Conservation (phyloP, 1,139 yeast genomes). For the Yamadazyma triangularis region DNA sequence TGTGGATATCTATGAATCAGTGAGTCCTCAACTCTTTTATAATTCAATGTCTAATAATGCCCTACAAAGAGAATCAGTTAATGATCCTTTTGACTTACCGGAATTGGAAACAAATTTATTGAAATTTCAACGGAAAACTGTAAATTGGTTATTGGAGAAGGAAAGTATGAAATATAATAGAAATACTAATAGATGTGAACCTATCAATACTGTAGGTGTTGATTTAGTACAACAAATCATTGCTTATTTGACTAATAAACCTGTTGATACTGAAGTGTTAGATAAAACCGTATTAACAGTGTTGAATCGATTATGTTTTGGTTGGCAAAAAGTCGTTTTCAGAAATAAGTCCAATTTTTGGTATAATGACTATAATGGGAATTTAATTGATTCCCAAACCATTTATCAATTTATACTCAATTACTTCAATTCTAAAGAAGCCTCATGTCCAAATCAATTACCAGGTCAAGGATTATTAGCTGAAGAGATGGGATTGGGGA, state of each 20-base stretch:
- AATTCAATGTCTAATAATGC: constrained; percentile 32
- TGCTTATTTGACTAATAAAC: neutral
- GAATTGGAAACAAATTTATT: constrained; percentile 47
- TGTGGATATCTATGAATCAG: constrained; percentile 4
- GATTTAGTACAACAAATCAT: constrained; percentile 6
- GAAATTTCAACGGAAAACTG: constrained; percentile 58
- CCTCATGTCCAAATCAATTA: constrained; percentile 12
- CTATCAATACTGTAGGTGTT: constrained; percentile 13
- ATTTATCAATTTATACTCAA: constrained; percentile 23
- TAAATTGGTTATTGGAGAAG: constrained; percentile 57
- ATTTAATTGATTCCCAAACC: constrained; percentile 30
- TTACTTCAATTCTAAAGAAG: constrained; percentile 13
- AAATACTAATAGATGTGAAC: constrained; percentile 18
- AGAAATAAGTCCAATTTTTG: constrained; percentile 21
- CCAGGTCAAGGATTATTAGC: constrained; percentile 71
- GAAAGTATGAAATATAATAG: constrained; percentile 50
- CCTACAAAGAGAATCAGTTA: constrained; percentile 6
- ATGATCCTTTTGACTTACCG: constrained; percentile 31
- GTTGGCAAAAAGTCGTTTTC: constrained; percentile 41
- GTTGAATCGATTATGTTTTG: constrained; percentile 43
- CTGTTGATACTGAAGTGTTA: constrained; percentile 3
- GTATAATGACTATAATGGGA: constrained; percentile 49
- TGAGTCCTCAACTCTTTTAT: constrained; percentile 29
- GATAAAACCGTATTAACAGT: constrained; percentile 13
- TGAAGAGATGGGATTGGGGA: constrained; percentile 97